Evolutionary conservation across 2,329 filamentous ascomycete genomes (phyloP).

Genomic region (Talaromyces sp.): DNA sequence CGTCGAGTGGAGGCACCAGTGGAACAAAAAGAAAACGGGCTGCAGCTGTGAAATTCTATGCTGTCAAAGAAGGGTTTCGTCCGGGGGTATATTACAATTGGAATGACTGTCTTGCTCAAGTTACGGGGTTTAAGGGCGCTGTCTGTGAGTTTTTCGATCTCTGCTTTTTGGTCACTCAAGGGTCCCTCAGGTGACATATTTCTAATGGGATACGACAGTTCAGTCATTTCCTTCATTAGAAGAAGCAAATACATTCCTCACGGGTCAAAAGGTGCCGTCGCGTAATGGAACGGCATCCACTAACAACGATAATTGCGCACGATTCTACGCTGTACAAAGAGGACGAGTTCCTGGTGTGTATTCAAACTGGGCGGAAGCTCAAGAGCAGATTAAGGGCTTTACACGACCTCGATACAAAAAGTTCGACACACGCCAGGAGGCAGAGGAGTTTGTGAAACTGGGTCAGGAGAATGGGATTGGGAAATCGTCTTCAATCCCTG

Average conservation of each 20-base stretch:
- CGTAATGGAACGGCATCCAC: constrained; percentile 32
- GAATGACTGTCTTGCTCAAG: constrained; percentile 57
- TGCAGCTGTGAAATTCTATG: constrained; percentile 55
- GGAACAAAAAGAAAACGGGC: constrained; percentile 55
- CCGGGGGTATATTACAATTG: constrained; percentile 62
- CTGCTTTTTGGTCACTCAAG: neutral
- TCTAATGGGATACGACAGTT: constrained; percentile 46
- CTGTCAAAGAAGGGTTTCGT: constrained; percentile 54
- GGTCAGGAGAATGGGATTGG: constrained; percentile 21
- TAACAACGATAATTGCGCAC: constrained; percentile 32
- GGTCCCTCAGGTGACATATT: neutral
- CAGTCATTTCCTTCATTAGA: constrained; percentile 69
- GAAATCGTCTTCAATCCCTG: constrained; percentile 25
- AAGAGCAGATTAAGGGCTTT: constrained; percentile 67
- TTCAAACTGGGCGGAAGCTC: constrained; percentile 63
- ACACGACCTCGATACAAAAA: constrained; percentile 65
- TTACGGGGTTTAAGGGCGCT: constrained; percentile 60
- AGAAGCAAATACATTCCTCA: constrained; percentile 75
- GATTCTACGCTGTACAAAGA: constrained; percentile 57
- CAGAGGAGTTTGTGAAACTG: constrained; percentile 65
- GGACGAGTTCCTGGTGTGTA: constrained; percentile 59
- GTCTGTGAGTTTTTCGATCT: constrained; percentile 53
- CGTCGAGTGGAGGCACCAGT: constrained; percentile 27
- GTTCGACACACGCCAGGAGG: constrained; percentile 64
- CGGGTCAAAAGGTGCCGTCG: constrained; percentile 50